Base-by-base conservation (phyloP, 2,329 filamentous ascomycete species). In the Apiospora sp. region DNA sequence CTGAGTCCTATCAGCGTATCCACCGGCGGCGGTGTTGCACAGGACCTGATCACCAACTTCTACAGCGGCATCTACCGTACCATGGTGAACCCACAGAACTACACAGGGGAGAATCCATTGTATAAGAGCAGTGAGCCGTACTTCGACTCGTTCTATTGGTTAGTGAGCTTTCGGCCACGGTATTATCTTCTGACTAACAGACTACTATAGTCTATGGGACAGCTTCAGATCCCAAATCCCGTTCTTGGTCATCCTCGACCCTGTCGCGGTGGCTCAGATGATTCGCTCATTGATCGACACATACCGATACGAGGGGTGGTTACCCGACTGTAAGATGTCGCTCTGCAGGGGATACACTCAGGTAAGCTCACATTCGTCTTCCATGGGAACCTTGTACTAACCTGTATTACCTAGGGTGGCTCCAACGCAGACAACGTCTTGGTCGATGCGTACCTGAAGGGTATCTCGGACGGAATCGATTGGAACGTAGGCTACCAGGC, bases 311-410 rank as follows among this genome's bases (percentile, higher is more conserved):
- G 86, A 92, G 75, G 93, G 93, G 0, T 94, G 90, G 84, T 82
- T 95, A 6, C 93, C 93, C 0, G 93, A 95, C 78, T 94, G 92
- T 75, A 88, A 92, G 48, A 94, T 94, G 92, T 91, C 87, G n/a
- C 85, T 94, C 1, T 93, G 89, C 79, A 93, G 92, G 78, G 93
- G 93, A 0, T 92, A 88, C 77, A 93, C 92, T 0, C 93, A 94
- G 77, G 83, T 83, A 74, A 67, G 19, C 44, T 10, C 14, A 7
- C 43, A 48, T n/a, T 48, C n/a, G 41, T 10, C 19, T 6, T 64
- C 19, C n/a, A 14, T 41, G 8, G 4, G 22, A 14, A 12, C 19
- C 7, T 1, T 44, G 24, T 46, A 27, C 67, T 68, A 1, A 68
- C 34, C 13, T 4, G 12, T 13, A 16, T 43, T 5, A 41, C 82